These are phyloP conservation scores for Seiridium cupressi DNA, from an alignment of 2,329 filamentous ascomycete species.

Conservation along the genomic window DNA sequence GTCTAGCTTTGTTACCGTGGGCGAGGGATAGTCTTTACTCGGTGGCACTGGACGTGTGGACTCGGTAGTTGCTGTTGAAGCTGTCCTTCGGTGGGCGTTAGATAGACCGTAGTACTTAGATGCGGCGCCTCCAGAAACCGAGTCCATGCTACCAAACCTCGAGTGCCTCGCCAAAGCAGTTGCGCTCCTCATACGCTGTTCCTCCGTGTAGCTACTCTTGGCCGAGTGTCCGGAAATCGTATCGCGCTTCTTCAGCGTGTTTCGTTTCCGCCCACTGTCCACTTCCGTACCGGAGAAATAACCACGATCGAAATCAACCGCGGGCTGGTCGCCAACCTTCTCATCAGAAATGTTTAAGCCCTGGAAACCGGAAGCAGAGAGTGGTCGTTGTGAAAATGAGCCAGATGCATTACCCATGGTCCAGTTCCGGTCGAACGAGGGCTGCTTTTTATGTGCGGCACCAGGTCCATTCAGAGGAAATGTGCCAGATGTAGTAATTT, in stretches of 20 bases:
- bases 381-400: conserved; percentile 40
- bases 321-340: conserved; percentile 40
- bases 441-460: conserved; percentile 59
- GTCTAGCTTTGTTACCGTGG: conserved; percentile 62
- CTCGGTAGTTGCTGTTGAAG: conserved; percentile 58
- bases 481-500: conserved; percentile 40
- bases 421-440: conserved; percentile 71
- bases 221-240: conserved; percentile 61
- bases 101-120: conserved; percentile 68
- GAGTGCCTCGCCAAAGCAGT: conserved; percentile 71
- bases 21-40: conserved; percentile 52
- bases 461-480: conserved; percentile 36
- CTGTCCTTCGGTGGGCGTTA: conserved; percentile 55
- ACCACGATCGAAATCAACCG: conserved; percentile 73
- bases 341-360: conserved; percentile 35
- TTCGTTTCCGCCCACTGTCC: conserved; percentile 65
- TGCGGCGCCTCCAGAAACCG: conserved; percentile 61
- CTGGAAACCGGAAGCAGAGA: conserved; percentile 52
- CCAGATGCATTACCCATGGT: conserved; percentile 50
- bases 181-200: conserved; percentile 65
- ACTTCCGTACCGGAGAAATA: conserved; percentile 91
- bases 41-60: conserved; percentile 50
- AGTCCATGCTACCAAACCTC: conserved; percentile 76
- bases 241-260: conserved; percentile 77
- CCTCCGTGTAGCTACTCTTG: conserved; percentile 75